Base-by-base conservation (phyloP, 2,329 filamentous ascomycete species). In the Elsinoe australis region DNA sequence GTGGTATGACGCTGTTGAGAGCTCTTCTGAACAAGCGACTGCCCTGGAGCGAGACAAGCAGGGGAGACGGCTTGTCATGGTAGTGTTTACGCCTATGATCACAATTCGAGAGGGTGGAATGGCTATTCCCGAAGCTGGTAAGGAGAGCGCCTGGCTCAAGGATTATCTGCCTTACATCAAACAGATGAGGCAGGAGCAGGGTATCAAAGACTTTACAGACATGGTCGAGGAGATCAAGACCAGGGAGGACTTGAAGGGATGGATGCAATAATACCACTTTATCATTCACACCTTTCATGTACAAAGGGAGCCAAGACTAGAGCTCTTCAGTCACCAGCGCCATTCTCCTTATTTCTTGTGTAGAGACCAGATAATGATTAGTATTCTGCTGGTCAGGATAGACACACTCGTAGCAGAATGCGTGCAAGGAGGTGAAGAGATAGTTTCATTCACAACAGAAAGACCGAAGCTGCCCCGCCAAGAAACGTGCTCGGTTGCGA, bases 51-150 rank as follows among this genome's bases (percentile, higher is more conserved):
- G 21, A 26, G 28, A 44, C 17, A 24, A 44, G 39, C 24, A 44
- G 10, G 39, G 39, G 15, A 44, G 31, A 26, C 22, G 39, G 8
- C 28, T 44, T 17, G 17, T 44, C 7, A 44, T 44, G 39, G 39
- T 44, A 14, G 12, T 15, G 39, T 44, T 44, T 14, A 44, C 39
- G 26, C 39, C 39, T 24, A 44, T 44, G 39, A 44, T 44, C 28
- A 44, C 39, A 5, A 44, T 44, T n/a, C 22, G 39, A 15, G 39
- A 44, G 26, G 28, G 18, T 15, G 39, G 39, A 3, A 44, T 44
- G 39, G 14, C 18, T 5, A 44, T 44, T n/a, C 39, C 39, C 3
- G 39, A 44, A 17, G 39, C 39, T 6, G 39, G 39, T 2, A 31
- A 21, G 28, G 39, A 44, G 26, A 26, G 24, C 21, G 21, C 15